Conservation (phyloP, 192 early-diverging fungal species). For the Rhizophagus prolifer region DNA sequence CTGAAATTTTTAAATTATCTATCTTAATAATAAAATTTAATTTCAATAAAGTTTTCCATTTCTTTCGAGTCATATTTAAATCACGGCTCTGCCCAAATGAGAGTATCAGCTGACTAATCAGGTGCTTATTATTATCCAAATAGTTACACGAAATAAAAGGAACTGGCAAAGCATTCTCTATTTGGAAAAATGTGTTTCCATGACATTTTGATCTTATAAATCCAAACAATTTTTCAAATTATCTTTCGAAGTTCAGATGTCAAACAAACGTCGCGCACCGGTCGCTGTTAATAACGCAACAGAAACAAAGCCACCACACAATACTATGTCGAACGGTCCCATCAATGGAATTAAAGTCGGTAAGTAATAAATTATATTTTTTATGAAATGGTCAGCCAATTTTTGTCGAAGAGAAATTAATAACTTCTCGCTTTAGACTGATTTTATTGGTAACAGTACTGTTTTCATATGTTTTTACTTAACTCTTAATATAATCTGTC, state of each 20-base stretch:
- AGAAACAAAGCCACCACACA: conserved; percentile 1
- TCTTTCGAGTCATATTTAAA: too few relatives aligned
- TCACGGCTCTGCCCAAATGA: neutral
- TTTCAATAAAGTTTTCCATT: too few relatives aligned
- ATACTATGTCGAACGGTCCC: conserved; percentile 7
- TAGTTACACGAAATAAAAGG: neutral
- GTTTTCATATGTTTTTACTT: too few relatives aligned
- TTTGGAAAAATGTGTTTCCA: neutral
- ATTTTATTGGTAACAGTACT: neutral
- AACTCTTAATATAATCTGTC: neutral
- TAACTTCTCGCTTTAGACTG: neutral
- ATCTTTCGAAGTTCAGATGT: conserved; percentile 5
- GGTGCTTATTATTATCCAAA: neutral
- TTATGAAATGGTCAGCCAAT: neutral
- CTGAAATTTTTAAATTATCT: neutral
- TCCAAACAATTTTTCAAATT: neutral
- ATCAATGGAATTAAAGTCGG: conserved; percentile 20
- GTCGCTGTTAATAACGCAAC: neutral
- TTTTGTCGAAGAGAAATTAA: neutral
- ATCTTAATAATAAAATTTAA: neutral
- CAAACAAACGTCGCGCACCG: neutral
- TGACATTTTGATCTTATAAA: neutral
- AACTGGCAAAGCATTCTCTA: neutral
- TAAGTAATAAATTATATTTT: neutral
- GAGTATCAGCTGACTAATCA: neutral